Conservation (phyloP, 768 basidiomycete genomes). For the Panaeolus papilionaceus region DNA sequence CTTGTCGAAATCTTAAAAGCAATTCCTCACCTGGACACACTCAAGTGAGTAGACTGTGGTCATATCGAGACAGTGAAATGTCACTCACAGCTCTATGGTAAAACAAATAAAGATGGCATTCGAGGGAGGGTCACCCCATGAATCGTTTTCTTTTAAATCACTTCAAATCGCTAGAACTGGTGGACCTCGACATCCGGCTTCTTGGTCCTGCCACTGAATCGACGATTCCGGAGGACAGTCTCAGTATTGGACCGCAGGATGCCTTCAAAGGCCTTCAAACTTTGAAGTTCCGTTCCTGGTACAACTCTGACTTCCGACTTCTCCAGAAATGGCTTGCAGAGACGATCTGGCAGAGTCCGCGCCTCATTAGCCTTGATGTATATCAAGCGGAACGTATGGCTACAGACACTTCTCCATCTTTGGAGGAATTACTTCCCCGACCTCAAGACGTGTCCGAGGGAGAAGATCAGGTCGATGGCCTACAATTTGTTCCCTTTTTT, state of each 20-base stretch:
- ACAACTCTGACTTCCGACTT: background rate
- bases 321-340: background rate
- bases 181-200: background rate
- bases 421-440: background rate
- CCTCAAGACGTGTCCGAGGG: background rate
- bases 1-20: background rate
- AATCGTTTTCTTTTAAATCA: background rate
- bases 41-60: background rate
- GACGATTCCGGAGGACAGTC: background rate
- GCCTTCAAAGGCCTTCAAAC: background rate
- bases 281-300: background rate
- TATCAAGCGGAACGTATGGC: background rate
- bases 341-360: background rate
- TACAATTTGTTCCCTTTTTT: background rate
- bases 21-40: background rate
- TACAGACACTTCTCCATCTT: background rate
- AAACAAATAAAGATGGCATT: background rate
- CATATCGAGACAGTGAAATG: background rate
- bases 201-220: background rate
- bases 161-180: background rate
- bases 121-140: background rate
- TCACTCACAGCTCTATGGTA: background rate
- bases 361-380: background rate
- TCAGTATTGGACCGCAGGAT: background rate
- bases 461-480: background rate